Conservation (phyloP, 1,284 basidiomycete genomes). For the Trametes hirsuta region DNA sequence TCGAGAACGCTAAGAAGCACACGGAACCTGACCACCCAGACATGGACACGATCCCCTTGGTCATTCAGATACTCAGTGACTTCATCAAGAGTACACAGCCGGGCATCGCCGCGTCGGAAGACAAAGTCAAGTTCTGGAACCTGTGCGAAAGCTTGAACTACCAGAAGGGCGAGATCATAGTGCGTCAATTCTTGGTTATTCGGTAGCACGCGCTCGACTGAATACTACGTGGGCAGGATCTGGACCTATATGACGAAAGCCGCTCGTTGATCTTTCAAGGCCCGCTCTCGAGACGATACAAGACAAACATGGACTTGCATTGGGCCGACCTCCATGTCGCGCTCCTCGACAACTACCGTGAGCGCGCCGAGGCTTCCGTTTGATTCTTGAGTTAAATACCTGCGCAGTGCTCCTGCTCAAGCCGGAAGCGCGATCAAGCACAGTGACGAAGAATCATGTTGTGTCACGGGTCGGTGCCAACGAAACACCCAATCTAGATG, state of each 20-base stretch:
- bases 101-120: conserved; percentile 82
- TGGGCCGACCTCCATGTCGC: conserved; percentile 73
- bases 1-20: conserved; percentile 70
- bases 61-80: conserved; percentile 62
- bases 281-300: conserved; percentile 53
- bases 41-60: conserved; percentile 66
- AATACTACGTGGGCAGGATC: conserved; percentile 51
- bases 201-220: background rate
- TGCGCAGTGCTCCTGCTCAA: conserved; percentile 62
- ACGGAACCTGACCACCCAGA: conserved; percentile 71
- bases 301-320: conserved; percentile 60
- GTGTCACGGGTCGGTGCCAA: conserved; percentile 60
- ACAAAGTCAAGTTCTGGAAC: conserved; percentile 82
- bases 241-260: conserved; percentile 77
- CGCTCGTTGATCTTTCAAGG: conserved; percentile 71
- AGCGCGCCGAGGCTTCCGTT: background rate
- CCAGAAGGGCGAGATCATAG: conserved; percentile 79
- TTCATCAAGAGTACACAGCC: conserved; percentile 80
- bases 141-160: conserved; percentile 74
- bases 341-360: conserved; percentile 78
- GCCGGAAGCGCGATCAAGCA: conserved; percentile 49
- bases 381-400: background rate
- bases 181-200: conserved; percentile 31
- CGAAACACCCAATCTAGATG: background rate
- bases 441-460: conserved; percentile 52